A percentile compares a stretch with the other conserved stretches of the same genome.
These are phyloP conservation scores for Coleophoma eucalyptorum DNA, from an alignment of 2,329 filamentous ascomycete genomes.

Conservation along the genomic window DNA sequence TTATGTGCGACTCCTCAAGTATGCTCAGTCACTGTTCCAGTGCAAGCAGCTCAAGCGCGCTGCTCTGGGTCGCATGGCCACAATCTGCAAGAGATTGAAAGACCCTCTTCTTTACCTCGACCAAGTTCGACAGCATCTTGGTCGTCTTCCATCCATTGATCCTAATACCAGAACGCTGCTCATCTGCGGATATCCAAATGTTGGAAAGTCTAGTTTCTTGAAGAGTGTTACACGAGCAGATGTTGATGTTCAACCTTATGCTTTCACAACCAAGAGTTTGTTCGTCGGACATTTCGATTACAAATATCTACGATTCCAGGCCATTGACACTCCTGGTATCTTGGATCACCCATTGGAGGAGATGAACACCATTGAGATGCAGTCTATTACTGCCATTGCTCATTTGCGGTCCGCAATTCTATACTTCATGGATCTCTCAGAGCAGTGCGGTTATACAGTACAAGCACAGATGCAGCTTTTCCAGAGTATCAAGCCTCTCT, in stretches of 20 bases:
- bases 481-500: slow-evolving; percentile 93
- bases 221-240: slow-evolving; percentile 90
- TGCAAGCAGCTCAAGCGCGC: slow-evolving; percentile 99
- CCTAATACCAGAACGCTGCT: slow-evolving; percentile 94
- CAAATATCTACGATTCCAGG: slow-evolving; percentile 86
- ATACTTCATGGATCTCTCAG: slow-evolving; percentile 97
- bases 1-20: slow-evolving; percentile 94
- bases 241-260: slow-evolving; percentile 95
- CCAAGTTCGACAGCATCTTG: slow-evolving; percentile 94
- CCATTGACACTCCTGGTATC: slow-evolving; percentile 98
- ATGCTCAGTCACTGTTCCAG: slow-evolving; percentile 94
- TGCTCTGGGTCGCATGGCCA: slow-evolving; percentile 96
- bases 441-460: slow-evolving; percentile 95
- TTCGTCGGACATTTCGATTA: slow-evolving; percentile 98
- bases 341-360: slow-evolving; percentile 96
- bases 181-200: slow-evolving; percentile 97
- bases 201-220: slow-evolving; percentile 95
- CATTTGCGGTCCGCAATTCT: slow-evolving; percentile 92
- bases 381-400: slow-evolving; percentile 95
- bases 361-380: slow-evolving; percentile 99
- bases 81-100: slow-evolving; percentile 90
- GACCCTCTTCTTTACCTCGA: slow-evolving; percentile 94
- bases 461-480: slow-evolving; percentile 91
- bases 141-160: slow-evolving; percentile 96
- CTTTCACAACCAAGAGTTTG: slow-evolving; percentile 95